phyloP scores from a whole-genome alignment of 2,329 filamentous ascomycete genomes.

The Sporothrix globosa region DNA sequence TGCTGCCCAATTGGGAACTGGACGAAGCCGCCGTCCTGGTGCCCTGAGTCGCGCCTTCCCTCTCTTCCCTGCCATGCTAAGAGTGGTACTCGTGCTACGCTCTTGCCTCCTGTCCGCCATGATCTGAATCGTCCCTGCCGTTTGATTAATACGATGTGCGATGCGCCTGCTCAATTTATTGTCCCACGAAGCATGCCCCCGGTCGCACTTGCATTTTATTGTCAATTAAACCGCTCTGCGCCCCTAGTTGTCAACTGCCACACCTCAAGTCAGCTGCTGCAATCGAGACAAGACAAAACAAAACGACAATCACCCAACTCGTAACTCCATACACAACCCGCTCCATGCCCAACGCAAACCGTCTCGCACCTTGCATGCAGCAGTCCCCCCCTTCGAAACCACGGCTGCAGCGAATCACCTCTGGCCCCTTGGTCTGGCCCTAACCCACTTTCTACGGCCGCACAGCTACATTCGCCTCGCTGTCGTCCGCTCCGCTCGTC shows the following conservation, averaged over 20 bases:
- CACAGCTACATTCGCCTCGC: not conserved
- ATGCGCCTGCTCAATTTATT: not conserved
- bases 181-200: not conserved
- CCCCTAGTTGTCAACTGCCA: not conserved
- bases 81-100: not conserved
- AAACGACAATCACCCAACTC: not conserved
- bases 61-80: not conserved
- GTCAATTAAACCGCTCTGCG: not conserved
- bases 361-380: slow-evolving; percentile 29
- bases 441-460: slow-evolving; percentile 29
- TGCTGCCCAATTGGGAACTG: slow-evolving; percentile 15
- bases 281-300: not conserved
- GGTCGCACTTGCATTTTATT: slow-evolving; percentile 18
- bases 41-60: slow-evolving; percentile 2
- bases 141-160: not conserved
- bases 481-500: not conserved
- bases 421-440: slow-evolving; percentile 28
- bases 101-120: not conserved
- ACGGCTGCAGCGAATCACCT: slow-evolving; percentile 32
- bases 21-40: not conserved
- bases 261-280: not conserved
- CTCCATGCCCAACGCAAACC: slow-evolving; percentile 29
- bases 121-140: slow-evolving; percentile 6
- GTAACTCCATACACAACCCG: slow-evolving; percentile 4
- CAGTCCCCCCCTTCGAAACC: slow-evolving; percentile 11